Conservation (phyloP, 2,329 filamentous ascomycete genomes). For the Pezicula neosporulosa region DNA sequence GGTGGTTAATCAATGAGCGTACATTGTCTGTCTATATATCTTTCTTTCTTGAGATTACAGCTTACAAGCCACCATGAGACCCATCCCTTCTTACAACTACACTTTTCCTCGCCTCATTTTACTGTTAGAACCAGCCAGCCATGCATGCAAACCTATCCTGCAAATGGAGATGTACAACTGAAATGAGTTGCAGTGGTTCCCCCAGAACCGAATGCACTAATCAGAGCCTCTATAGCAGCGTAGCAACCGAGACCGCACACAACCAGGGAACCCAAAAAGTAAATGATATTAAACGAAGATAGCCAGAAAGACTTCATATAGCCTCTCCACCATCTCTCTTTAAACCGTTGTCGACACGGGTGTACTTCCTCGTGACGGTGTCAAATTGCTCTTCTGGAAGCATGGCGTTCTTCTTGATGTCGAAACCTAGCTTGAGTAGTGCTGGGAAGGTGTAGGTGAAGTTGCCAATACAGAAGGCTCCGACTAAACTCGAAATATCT, state of each 20-base stretch:
- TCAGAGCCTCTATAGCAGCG: conserved; percentile 33
- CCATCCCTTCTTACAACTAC: background rate
- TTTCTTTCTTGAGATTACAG: background rate
- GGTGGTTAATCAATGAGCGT: background rate
- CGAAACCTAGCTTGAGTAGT: conserved; percentile 36
- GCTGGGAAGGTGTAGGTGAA: conserved; percentile 56
- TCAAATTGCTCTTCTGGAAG: conserved; percentile 40
- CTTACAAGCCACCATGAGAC: background rate
- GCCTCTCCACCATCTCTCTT: conserved; percentile 38
- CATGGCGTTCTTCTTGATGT: conserved; percentile 40
- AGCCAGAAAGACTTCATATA: conserved; percentile 28
- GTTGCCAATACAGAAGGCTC: conserved; percentile 50
- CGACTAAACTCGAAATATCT: conserved; percentile 42
- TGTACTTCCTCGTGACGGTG: conserved; percentile 23
- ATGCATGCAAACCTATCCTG: conserved; percentile 4
- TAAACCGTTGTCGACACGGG: conserved; percentile 31
- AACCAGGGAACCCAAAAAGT: conserved; percentile 32
- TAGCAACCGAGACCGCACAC: conserved; percentile 36
- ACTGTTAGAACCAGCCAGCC: background rate
- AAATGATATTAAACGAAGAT: conserved; percentile 35
- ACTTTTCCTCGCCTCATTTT: background rate
- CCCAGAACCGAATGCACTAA: conserved; percentile 16
- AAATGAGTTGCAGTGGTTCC: conserved; percentile 11
- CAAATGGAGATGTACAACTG: conserved; percentile 13
- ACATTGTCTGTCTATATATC: conserved; percentile 1